These are phyloP conservation scores for Pythium diclinum DNA, from an alignment of 352 stramenopile genomes.

Conservation along the genomic window DNA sequence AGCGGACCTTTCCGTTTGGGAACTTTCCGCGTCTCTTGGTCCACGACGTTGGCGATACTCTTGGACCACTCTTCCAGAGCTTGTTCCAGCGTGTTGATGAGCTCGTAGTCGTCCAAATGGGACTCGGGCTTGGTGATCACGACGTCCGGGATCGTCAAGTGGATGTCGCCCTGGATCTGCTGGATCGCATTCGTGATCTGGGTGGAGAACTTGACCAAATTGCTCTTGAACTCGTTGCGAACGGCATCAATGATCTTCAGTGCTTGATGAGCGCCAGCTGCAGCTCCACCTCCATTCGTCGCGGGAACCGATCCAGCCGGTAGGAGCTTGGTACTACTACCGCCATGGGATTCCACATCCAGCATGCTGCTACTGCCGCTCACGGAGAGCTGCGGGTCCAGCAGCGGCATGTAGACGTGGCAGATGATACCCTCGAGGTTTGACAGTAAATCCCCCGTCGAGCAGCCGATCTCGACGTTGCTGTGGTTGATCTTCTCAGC, in stretches of 20 bases:
- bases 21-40: slow-evolving; percentile 86
- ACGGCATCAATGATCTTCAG: slow-evolving; percentile 82
- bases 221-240: slow-evolving; percentile 88
- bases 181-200: slow-evolving; percentile 92
- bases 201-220: slow-evolving; percentile 90
- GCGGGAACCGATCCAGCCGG: background rate
- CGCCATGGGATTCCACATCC: slow-evolving; percentile 1
- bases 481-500: slow-evolving; percentile 50
- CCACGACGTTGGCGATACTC: slow-evolving; percentile 85
- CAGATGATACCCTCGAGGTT: slow-evolving; percentile 87
- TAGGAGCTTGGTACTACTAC: slow-evolving; percentile 18
- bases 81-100: slow-evolving; percentile 88
- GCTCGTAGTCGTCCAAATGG: slow-evolving; percentile 81
- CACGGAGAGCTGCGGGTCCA: slow-evolving; percentile 66
- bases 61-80: slow-evolving; percentile 93
- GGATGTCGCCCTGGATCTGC: slow-evolving; percentile 93
- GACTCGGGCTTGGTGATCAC: slow-evolving; percentile 86
- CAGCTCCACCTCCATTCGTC: background rate
- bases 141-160: slow-evolving; percentile 91
- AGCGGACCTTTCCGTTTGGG: slow-evolving; percentile 89
- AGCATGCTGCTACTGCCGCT: slow-evolving; percentile 15
- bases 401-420: slow-evolving; percentile 86
- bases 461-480: slow-evolving; percentile 86
- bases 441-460: slow-evolving; percentile 77
- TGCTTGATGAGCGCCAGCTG: slow-evolving; percentile 41